A percentile compares a stretch with the other conserved stretches of the same genome.
phyloP scores from a whole-genome alignment of 1,284 basidiomycete genomes.

The Chiua sp. region DNA sequence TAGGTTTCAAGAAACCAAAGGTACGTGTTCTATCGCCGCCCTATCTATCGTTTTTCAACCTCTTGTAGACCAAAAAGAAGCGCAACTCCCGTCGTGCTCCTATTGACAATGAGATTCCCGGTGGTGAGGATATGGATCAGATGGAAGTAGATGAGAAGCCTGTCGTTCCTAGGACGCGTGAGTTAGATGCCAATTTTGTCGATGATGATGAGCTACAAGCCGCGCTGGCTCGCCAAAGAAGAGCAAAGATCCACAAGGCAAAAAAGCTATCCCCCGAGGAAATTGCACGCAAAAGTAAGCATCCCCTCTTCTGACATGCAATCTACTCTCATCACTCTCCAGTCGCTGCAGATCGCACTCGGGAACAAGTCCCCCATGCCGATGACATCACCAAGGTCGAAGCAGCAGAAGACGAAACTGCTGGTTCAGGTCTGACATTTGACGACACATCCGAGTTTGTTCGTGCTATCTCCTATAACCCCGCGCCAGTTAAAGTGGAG shows the following conservation, averaged over 20 bases:
- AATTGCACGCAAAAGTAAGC: constrained; percentile 79
- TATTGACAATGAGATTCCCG: constrained; percentile 66
- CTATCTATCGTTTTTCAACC: constrained; percentile 9
- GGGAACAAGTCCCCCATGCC: constrained; percentile 52
- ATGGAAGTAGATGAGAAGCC: constrained; percentile 85
- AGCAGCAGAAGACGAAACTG: constrained; percentile 64
- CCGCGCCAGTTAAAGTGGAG: constrained; percentile 59
- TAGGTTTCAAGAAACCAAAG: constrained; percentile 95
- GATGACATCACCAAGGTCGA: constrained; percentile 60
- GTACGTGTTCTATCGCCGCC: constrained; percentile 42
- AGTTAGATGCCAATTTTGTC: constrained; percentile 88
- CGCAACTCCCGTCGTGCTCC: constrained; percentile 74
- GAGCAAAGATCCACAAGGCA: constrained; percentile 79
- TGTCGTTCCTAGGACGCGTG: constrained; percentile 61
- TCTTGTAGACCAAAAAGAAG: constrained; percentile 88
- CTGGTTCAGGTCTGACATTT: constrained; percentile 76
- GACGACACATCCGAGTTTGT: constrained; percentile 99
- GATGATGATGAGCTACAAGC: constrained; percentile 99
- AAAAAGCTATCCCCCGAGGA: constrained; percentile 87
- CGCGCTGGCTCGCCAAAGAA: constrained; percentile 85
- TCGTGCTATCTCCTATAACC: constrained; percentile 80
- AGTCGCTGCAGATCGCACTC: constrained; percentile 73
- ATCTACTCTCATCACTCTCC: constrained; percentile 11
- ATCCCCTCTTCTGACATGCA: background rate
- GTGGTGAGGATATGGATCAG: constrained; percentile 48